Conservation (phyloP, 768 basidiomycete genomes). For the Kwoniella dejecticola region DNA sequence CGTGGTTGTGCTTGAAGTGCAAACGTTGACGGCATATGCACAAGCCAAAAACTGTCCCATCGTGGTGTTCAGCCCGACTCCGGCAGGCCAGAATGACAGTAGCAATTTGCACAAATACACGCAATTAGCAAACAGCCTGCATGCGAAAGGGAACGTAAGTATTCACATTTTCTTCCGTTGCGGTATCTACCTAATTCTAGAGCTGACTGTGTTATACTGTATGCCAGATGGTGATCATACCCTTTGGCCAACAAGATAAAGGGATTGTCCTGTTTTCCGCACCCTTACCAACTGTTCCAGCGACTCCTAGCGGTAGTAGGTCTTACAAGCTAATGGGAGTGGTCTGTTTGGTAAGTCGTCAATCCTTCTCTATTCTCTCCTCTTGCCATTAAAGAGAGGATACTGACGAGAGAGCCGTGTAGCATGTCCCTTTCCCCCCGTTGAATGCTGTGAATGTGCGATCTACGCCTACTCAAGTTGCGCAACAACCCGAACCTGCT, state of each 20-base stretch:
- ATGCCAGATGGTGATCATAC: conserved; percentile 27
- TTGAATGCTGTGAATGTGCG: conserved; percentile 5
- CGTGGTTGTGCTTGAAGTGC: conserved; percentile 10
- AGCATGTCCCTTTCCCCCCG: conserved; percentile 21
- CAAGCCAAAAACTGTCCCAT: conserved; percentile 20
- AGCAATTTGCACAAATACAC: conserved; percentile 14
- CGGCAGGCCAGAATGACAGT: neutral
- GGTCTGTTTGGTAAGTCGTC: conserved; percentile 30
- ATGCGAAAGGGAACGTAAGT: conserved; percentile 24
- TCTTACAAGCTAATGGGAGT: conserved; percentile 28
- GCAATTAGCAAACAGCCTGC: conserved; percentile 19
- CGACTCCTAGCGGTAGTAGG: conserved; percentile 16
- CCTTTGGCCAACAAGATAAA: conserved; percentile 25
- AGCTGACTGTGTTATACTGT: conserved; percentile 3
- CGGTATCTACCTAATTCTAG: neutral
- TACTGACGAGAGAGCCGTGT: too few species aligned
- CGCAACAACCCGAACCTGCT: conserved; percentile 11
- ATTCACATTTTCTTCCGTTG: neutral
- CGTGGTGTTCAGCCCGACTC: conserved; percentile 16
- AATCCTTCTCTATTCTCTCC: too few species aligned
- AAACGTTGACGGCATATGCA: conserved; percentile 21
- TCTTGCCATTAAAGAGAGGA: too few species aligned
- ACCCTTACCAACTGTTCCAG: conserved; percentile 5
- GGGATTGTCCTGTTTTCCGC: conserved; percentile 31
- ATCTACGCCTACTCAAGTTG: neutral